Conservation (phyloP, 2,329 filamentous ascomycete species). For the Moelleriella libera region DNA sequence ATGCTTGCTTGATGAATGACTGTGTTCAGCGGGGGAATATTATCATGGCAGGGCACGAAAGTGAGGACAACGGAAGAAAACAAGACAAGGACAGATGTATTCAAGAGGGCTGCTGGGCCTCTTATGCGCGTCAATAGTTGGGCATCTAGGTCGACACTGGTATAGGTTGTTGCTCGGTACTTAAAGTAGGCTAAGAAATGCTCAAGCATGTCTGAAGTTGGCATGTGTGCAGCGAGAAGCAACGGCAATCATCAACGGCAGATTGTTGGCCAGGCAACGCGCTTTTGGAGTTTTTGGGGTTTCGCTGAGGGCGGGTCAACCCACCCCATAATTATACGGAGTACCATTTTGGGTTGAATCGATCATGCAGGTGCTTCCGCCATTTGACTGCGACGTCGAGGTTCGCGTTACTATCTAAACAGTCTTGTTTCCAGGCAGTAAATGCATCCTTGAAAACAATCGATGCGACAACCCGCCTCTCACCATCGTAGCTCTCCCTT, state of each 20-base stretch:
- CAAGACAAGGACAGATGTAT: too few species aligned
- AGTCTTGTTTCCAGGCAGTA: too few species aligned
- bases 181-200: too few species aligned
- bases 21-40: not conserved
- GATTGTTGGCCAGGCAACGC: not conserved
- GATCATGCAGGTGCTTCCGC: not conserved
- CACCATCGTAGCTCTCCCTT: slow-evolving; percentile 24
- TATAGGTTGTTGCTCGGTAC: too few species aligned
- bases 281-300: not conserved
- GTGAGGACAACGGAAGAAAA: not conserved
- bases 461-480: not conserved
- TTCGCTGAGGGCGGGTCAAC: not conserved
- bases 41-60: not conserved
- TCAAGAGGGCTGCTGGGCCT: too few species aligned
- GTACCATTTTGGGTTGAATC: not conserved
- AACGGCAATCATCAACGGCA: not conserved
- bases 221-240: not conserved
- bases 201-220: not conserved
- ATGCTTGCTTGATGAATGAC: not conserved
- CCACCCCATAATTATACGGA: too few species aligned
- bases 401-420: too few species aligned
- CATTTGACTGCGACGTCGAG: too few species aligned
- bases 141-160: too few species aligned
- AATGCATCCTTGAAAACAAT: too few species aligned
- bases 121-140: too few species aligned